phyloP scores from a whole-genome alignment of 768 basidiomycete genomes.

The Lentinula lateritia region DNA sequence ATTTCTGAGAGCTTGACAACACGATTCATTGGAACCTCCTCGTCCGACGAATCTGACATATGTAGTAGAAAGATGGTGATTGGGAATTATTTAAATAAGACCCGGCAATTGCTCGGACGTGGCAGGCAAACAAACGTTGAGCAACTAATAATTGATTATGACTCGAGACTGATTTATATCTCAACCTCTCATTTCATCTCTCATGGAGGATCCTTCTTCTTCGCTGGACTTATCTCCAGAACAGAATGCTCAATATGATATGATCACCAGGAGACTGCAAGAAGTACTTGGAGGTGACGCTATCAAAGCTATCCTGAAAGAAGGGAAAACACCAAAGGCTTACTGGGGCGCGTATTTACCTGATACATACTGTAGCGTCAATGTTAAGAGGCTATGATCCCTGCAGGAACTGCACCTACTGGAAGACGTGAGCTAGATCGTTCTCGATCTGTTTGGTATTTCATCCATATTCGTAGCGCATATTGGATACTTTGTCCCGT shows the following conservation, averaged over 20 bases:
- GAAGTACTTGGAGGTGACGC: slow-evolving; percentile 85
- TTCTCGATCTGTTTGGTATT: neutral
- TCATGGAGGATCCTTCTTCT: slow-evolving; percentile 19
- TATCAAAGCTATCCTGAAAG: slow-evolving; percentile 74
- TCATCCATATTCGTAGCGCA: slow-evolving; percentile 56
- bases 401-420: slow-evolving; percentile 83
- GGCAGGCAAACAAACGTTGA: neutral
- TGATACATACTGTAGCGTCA: slow-evolving; percentile 6
- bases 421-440: slow-evolving; percentile 71
- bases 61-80: neutral
- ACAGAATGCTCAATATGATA: slow-evolving; percentile 52
- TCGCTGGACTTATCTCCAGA: neutral
- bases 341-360: slow-evolving; percentile 78
- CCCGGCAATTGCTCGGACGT: neutral
- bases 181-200: neutral
- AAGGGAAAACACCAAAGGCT: slow-evolving; percentile 72
- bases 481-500: slow-evolving; percentile 93
- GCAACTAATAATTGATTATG: too few species aligned
- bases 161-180: neutral
- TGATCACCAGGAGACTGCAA: slow-evolving; percentile 82
- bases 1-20: slow-evolving; percentile 39
- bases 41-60: neutral
- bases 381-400: slow-evolving; percentile 6
- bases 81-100: too few species aligned
- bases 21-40: neutral